Conservation (phyloP, 345 rosid genomes). For the Eucalyptus curtisii region DNA sequence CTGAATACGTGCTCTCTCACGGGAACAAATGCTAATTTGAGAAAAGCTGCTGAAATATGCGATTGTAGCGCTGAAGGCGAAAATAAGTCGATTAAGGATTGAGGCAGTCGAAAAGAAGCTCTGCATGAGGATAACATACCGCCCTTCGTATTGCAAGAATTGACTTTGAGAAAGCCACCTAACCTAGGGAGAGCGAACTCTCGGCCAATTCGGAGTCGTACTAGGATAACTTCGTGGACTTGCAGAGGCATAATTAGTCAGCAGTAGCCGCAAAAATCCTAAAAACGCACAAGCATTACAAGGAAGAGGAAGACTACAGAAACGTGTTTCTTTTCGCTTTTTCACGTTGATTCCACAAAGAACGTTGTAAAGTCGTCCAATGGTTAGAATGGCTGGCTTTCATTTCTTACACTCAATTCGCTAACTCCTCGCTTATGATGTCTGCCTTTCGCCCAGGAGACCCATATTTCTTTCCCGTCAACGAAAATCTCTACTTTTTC, state of each 20-base stretch:
- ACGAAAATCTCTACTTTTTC: no score
- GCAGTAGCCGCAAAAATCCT: neutral
- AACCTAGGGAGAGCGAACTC: neutral
- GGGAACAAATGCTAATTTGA: neutral
- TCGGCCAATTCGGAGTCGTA: neutral
- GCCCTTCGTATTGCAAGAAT: fast-evolving
- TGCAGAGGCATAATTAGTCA: neutral
- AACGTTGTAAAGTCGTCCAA: neutral
- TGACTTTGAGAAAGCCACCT: neutral
- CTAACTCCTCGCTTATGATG: neutral
- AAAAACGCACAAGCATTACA: neutral
- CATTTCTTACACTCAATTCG: neutral
- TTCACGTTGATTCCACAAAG: neutral
- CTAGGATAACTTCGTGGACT: neutral
- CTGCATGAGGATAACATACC: neutral
- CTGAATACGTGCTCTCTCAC: neutral
- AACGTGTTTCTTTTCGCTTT: neutral
- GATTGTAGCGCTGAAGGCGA: fast-evolving
- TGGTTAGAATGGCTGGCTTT: neutral
- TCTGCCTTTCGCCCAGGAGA: neutral
- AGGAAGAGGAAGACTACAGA: neutral
- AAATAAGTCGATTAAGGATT: neutral
- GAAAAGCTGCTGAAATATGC: no score
- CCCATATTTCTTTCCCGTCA: no score
- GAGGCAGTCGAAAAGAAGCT: neutral